phyloP scores from a whole-genome alignment of 495 filamentous ascomycete genomes.

The Letharia columbiana region DNA sequence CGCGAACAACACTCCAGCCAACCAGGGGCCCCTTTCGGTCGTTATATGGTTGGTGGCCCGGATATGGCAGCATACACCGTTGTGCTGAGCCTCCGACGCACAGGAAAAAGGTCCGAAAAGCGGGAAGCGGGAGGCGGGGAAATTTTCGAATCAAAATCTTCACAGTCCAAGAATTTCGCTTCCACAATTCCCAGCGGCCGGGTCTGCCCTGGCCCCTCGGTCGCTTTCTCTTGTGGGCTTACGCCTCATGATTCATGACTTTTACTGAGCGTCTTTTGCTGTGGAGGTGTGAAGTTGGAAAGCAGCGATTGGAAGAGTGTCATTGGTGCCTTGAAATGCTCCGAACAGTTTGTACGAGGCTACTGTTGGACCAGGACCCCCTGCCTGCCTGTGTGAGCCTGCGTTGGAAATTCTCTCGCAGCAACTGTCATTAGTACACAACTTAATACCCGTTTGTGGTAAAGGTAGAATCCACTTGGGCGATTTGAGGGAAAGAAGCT shows the following conservation, averaged over 20 bases:
- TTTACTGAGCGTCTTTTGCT: neutral
- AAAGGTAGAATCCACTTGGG: neutral
- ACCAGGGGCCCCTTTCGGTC: too few relatives aligned
- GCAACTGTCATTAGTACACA: neutral
- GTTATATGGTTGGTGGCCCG: neutral
- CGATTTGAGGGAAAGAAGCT: neutral
- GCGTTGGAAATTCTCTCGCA: too few relatives aligned
- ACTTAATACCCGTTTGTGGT: neutral
- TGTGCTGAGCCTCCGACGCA: neutral
- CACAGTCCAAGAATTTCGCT: neutral
- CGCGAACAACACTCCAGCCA: neutral
- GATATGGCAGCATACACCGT: neutral
- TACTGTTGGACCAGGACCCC: neutral
- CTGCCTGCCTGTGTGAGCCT: too few relatives aligned
- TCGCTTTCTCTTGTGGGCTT: neutral
- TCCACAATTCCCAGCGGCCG: too few relatives aligned
- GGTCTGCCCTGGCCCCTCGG: neutral
- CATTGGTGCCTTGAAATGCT: neutral
- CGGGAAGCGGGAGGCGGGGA: neutral
- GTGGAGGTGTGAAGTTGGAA: neutral
- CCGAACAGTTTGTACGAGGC: neutral
- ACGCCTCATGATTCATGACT: neutral
- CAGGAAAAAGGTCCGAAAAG: neutral
- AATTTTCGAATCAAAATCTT: too few relatives aligned
- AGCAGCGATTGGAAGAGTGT: neutral